Evolutionary conservation across 345 rosid species (phyloP).

Genomic region (Brassica rapa): DNA sequence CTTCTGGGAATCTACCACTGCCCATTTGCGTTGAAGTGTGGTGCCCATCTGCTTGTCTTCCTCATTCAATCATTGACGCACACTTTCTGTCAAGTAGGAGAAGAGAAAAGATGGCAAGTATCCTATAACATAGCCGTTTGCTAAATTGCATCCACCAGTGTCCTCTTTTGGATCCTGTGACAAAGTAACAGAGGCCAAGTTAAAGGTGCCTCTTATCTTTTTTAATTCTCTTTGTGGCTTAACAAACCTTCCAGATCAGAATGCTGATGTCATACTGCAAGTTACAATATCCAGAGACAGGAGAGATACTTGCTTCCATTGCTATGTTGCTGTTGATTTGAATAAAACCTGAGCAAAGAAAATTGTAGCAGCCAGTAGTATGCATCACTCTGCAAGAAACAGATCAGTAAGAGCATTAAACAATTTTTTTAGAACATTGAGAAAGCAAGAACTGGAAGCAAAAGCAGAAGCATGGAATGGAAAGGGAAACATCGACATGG

Average conservation of each 20-base stretch:
- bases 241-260: slow-evolving; percentile 89
- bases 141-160: slow-evolving; percentile 44
- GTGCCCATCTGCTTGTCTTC: slow-evolving; percentile 53
- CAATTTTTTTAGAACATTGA: too few species aligned
- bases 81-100: slow-evolving; percentile 71
- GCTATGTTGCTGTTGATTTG: slow-evolving; percentile 92
- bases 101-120: slow-evolving; percentile 96
- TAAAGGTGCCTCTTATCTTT: not conserved
- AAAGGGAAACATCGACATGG: too few species aligned
- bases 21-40: slow-evolving; percentile 99
- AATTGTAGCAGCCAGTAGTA: slow-evolving; percentile 86
- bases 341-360: slow-evolving; percentile 90
- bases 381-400: slow-evolving; percentile 78
- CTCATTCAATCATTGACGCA: not conserved
- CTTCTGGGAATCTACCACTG: slow-evolving; percentile 91
- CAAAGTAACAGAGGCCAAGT: not conserved
- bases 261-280: slow-evolving; percentile 93
- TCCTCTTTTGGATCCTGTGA: slow-evolving; percentile 26
- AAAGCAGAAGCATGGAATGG: too few species aligned
- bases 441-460: too few species aligned
- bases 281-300: slow-evolving; percentile 76
- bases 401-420: not conserved
- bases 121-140: slow-evolving; percentile 71
- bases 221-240: not conserved
- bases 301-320: slow-evolving; percentile 96